These are phyloP conservation scores for Neospora caninum DNA, from an alignment of 169 alveolate genomes.

Conservation along the genomic window DNA sequence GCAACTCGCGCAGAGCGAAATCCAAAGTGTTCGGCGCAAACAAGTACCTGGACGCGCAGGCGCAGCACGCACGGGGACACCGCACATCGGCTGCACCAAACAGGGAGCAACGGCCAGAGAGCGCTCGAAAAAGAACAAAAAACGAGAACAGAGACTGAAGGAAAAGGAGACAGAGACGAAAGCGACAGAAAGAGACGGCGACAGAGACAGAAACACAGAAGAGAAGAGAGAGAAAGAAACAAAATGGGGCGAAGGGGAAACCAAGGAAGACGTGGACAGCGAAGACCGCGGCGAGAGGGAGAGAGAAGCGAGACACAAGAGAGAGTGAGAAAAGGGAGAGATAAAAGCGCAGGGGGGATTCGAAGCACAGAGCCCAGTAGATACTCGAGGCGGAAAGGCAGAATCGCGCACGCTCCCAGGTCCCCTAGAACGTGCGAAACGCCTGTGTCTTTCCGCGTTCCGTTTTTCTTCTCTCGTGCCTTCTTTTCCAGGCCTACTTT, in stretches of 20 bases:
- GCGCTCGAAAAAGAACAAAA: not conserved
- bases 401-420: too few relatives aligned
- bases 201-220: not conserved
- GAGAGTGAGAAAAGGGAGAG: not conserved
- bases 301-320: too few relatives aligned
- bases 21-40: slow-evolving; percentile 68
- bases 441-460: too few relatives aligned
- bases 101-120: not conserved
- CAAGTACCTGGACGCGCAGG: slow-evolving; percentile 67
- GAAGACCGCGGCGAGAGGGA: too few relatives aligned
- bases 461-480: too few relatives aligned
- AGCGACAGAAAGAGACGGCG: not conserved
- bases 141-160: not conserved
- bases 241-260: not conserved
- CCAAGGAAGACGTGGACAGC: too few relatives aligned
- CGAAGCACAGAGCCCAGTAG: too few relatives aligned
- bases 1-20: slow-evolving; percentile 73
- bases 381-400: too few relatives aligned
- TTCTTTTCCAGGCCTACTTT: slow-evolving; percentile 72
- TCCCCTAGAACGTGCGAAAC: too few relatives aligned
- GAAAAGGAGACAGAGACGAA: not conserved
- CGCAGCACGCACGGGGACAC: not conserved
- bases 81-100: not conserved
- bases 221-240: not conserved
- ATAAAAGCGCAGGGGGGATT: not conserved